Base-by-base conservation (phyloP, 1,139 yeast species). In the Neolecta irregularis region DNA sequence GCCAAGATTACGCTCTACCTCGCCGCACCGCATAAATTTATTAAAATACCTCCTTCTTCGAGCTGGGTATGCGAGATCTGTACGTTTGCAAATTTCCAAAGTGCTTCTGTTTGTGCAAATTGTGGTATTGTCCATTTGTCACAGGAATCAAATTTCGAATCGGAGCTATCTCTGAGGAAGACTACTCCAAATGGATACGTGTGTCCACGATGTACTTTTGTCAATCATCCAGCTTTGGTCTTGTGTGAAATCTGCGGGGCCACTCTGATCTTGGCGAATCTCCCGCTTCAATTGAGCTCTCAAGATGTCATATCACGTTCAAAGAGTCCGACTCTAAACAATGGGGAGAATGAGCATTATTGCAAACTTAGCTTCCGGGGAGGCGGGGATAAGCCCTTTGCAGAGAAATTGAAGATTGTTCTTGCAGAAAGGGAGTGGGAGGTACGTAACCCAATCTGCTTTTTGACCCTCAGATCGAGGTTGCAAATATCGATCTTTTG, bases 171-270 rank as follows among this genome's bases (percentile, higher is more conserved):
- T 20, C 34, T 11, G 9, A 30, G 15, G n/a, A 22, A 22, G 3
- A 5, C 12, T 5, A 31, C 33, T 7, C 34, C 23, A 3, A 11
- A 19, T 7, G 32, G 34, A 63, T 61, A 64, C 29, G 64, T 64
- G 33, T 88, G 98, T 46, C 74, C 83, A 0, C 63, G 67, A 31
- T 88, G 96, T 49, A 88, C 96, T 0, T 88, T 85, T 49, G 60
- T 70, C 11, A 88, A 88, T 51, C 94, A 85, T 53, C 78, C 85
- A 0, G 69, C 79, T 3, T 59, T 88, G 61, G 59, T 65, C 33
- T 64, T 62, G 43, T 88, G 98, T 53, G 98, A 88, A 53, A 67
- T 88, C 52, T 88, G 96, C 57, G 94, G 93, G 0, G 61, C 75
- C 0, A 64, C 66, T 32, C 57, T 79, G 20, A 54, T 60, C 2